A percentile compares a stretch with the other conserved stretches of the same genome.
These are phyloP conservation scores for Tricholoma hemisulphureum DNA, from an alignment of 768 basidiomycete species.

Conservation along the genomic window DNA sequence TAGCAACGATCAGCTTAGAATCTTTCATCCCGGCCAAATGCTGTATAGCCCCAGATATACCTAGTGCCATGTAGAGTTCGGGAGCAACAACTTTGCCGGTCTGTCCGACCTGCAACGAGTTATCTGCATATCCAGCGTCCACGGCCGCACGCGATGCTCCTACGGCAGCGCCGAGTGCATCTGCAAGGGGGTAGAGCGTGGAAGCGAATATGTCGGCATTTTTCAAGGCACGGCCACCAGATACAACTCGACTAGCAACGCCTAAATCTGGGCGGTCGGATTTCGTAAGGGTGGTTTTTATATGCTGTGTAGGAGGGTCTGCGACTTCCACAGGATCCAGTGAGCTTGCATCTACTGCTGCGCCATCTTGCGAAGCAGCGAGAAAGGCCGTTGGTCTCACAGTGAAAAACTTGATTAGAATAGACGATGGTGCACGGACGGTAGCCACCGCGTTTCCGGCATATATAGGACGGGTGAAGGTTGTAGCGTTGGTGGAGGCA, in stretches of 20 bases:
- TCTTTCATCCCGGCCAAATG: conserved; percentile 99
- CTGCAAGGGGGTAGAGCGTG: conserved; percentile 88
- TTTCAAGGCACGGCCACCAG: conserved; percentile 94
- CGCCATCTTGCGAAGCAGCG: conserved; percentile 55
- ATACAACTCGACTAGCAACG: conserved; percentile 83
- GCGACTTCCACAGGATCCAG: conserved; percentile 63
- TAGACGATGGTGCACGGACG: conserved; percentile 72
- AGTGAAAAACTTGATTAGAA: conserved; percentile 91
- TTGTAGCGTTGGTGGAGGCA: conserved; percentile 65
- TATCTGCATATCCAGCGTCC: conserved; percentile 97
- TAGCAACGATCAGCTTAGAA: conserved; percentile 94
- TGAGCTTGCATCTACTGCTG: conserved; percentile 57
- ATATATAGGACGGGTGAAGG: conserved; percentile 92
- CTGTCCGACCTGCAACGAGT: conserved; percentile 98
- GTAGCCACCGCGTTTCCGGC: conserved; percentile 97
- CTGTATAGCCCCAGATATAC: conserved; percentile 98
- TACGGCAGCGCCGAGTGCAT: conserved; percentile 90
- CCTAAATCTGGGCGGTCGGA: conserved; percentile 93
- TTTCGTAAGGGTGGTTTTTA: conserved; percentile 76
- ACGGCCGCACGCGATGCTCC: conserved; percentile 98
- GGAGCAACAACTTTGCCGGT: conserved; percentile 99
- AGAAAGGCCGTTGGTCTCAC: conserved; percentile 90
- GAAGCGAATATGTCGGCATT: conserved; percentile 88
- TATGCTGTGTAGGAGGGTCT: conserved; percentile 58
- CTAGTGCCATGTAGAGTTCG: conserved; percentile 92